Base-by-base conservation (phyloP, 805 yeast genomes). In the Pichia heedii region DNA sequence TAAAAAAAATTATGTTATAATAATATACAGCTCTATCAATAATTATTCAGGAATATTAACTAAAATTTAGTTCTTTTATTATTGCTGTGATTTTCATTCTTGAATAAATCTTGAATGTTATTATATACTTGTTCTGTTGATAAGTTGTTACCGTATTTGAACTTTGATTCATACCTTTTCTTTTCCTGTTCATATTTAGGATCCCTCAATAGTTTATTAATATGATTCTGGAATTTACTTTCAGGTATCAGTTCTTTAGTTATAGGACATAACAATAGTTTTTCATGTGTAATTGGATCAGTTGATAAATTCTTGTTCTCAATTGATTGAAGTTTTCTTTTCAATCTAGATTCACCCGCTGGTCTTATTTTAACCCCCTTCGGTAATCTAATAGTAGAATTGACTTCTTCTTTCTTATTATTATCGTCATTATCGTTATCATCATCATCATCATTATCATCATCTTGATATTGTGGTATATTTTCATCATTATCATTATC, bases 121-220 rank as follows among this genome's bases (percentile, higher is more conserved):
- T 70, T 76, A 52, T 73, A 77, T 0, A 78, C 83, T 53, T 80
- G 82, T 37, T 72, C 76, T 1, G 53, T 48, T 5, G 48, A 47
- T 22, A 56, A 40, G 35, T 55, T 55, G 3, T 51, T 45, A 13
- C 56, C 58, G 34, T 50, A 53, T 54, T 70, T 69, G 50, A 77
- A 76, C 57, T 81, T 81, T 19, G 67, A 60, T 50, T 80, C 74
- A 58, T 73, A 82, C 42, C 74, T 71, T 35, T 69, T 74, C 54
- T 77, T 79, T 58, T 86, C 87, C 44, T 77, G 77, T 50, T 77
- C 73, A 63, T 84, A 85, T 50, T 76, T 69, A 3, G 96, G 95
- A 60, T 89, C 95, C 37, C 89, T 64, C 32, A 85, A 66, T 43
- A 83, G 66, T 15, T 79, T 73, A 46, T 76, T 73, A 51, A 89